phyloP scores from a whole-genome alignment of 2,329 filamentous ascomycete species.

The Aspergillus sp. region DNA sequence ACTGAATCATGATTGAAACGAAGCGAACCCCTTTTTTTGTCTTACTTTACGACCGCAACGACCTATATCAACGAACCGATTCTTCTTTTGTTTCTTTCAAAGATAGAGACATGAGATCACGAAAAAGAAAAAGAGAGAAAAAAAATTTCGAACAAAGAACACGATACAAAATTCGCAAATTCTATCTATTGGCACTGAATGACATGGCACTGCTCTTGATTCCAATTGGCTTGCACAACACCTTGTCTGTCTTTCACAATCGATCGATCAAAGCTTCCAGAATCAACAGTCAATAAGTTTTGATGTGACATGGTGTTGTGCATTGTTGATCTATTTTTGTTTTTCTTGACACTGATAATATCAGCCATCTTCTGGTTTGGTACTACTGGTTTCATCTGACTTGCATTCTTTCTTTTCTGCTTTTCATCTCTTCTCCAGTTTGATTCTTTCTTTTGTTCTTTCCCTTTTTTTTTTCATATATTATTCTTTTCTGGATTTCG shows the following conservation, averaged over 20 bases:
- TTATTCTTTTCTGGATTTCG: background rate
- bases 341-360: too few relatives aligned
- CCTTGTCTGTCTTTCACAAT: constrained; percentile 4
- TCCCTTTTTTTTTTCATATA: too few relatives aligned
- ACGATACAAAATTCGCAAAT: constrained; percentile 2
- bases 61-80: too few relatives aligned
- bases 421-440: background rate
- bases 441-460: background rate
- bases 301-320: too few relatives aligned
- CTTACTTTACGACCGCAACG: too few relatives aligned
- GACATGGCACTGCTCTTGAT: background rate
- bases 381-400: background rate
- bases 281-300: too few relatives aligned
- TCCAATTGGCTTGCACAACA: constrained; percentile 12
- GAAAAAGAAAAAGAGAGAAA: constrained; percentile 22
- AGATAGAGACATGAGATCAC: background rate
- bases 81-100: too few relatives aligned
- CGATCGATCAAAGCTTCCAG: too few relatives aligned
- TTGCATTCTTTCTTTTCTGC: background rate
- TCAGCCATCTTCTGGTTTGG: too few relatives aligned
- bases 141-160: constrained; percentile 20
- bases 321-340: too few relatives aligned
- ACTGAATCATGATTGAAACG: too few relatives aligned
- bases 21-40: too few relatives aligned
- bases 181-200: background rate